phyloP scores from a whole-genome alignment of 257 asterid species.

The Solanum habrochaites region DNA sequence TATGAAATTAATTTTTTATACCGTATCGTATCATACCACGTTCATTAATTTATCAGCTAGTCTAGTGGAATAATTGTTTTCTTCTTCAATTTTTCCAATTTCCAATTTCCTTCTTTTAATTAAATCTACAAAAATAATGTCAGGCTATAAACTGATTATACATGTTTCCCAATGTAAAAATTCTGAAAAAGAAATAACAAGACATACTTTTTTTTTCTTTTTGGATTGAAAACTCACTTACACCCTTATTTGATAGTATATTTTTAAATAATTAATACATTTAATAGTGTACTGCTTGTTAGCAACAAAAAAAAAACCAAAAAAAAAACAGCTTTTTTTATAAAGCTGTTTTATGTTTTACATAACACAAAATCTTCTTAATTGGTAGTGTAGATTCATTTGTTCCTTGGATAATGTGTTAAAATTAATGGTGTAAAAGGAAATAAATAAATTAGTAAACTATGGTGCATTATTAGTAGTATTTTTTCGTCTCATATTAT shows the following conservation, averaged over 20 bases:
- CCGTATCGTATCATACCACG: not conserved
- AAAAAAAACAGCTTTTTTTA: not conserved
- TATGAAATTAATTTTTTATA: no score
- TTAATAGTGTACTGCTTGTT: not conserved
- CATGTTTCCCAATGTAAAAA: not conserved
- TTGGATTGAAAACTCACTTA: not conserved
- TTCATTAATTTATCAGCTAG: no score
- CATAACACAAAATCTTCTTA: conserved; percentile 9
- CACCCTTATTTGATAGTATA: conserved; percentile 1
- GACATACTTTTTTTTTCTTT: not conserved
- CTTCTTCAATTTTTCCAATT: not conserved
- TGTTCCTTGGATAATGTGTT: not conserved
- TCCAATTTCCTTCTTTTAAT: not conserved
- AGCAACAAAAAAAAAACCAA: not conserved
- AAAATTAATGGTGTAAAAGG: not conserved
- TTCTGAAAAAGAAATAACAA: conserved; percentile 2
- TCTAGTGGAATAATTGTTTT: not conserved
- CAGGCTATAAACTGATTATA: not conserved
- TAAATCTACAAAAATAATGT: not conserved
- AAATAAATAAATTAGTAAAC: not conserved
- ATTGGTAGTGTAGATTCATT: conserved; percentile 8
- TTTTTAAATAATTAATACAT: not conserved
- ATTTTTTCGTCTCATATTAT: no score
- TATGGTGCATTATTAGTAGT: no score
- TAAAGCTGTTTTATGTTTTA: not conserved